phyloP scores from a whole-genome alignment of 495 filamentous ascomycete genomes.

The Parathielavia appendiculata region DNA sequence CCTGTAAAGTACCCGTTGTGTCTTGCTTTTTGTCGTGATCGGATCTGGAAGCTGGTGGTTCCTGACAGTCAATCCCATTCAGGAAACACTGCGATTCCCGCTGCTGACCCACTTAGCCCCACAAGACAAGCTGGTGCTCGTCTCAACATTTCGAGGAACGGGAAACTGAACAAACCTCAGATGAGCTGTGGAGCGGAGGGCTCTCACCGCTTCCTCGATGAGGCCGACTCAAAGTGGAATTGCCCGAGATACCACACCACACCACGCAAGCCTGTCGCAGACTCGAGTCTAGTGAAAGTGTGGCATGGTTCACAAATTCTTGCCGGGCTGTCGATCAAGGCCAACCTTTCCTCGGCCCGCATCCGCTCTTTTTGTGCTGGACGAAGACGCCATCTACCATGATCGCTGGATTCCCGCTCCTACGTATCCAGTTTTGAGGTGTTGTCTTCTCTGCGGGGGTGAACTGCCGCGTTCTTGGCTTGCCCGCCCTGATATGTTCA shows the following conservation, averaged over 20 bases:
- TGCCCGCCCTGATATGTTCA: conserved; percentile 6
- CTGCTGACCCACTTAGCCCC: too few relatives aligned
- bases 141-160: conserved; percentile 20
- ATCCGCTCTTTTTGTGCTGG: too few relatives aligned
- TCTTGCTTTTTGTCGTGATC: too few relatives aligned
- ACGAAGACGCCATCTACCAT: too few relatives aligned
- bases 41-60: too few relatives aligned
- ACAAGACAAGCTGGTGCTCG: neutral
- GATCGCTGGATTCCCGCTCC: too few relatives aligned
- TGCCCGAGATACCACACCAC: neutral
- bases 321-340: neutral
- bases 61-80: neutral
- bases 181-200: neutral
- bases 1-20: neutral
- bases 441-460: neutral
- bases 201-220: conserved; percentile 7
- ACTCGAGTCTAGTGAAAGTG: neutral
- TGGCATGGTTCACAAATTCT: neutral
- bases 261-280: conserved; percentile 1
- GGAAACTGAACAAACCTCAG: neutral
- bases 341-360: too few relatives aligned
- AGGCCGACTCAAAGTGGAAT: neutral
- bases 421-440: too few relatives aligned
- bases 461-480: neutral
- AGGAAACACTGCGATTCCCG: neutral